These are phyloP conservation scores for Kwoniella sp. DNA, from an alignment of 768 basidiomycete species.

Conservation along the genomic window DNA sequence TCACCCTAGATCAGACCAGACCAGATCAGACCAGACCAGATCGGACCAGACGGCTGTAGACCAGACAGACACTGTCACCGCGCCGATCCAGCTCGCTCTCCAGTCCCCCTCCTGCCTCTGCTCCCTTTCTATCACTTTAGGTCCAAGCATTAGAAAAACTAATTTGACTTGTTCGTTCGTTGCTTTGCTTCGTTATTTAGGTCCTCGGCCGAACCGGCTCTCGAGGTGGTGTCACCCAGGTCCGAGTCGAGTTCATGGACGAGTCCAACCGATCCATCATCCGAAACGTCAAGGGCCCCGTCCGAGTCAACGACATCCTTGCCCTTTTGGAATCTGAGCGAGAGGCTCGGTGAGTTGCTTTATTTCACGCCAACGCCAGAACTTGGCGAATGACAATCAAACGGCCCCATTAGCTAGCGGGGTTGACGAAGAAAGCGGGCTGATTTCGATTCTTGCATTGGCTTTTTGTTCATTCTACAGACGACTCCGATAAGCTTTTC, in stretches of 20 bases:
- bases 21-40: neutral
- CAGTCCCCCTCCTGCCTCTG: neutral
- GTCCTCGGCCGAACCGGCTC: slow-evolving; percentile 98
- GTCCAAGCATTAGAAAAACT: no score
- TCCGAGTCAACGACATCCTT: slow-evolving; percentile 92
- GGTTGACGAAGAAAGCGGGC: neutral
- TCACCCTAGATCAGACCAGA: neutral
- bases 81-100: no score
- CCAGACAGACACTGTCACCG: neutral
- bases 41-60: neutral
- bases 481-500: slow-evolving; percentile 36
- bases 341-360: slow-evolving; percentile 85
- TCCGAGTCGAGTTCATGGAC: slow-evolving; percentile 99
- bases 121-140: no score
- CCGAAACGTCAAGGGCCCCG: slow-evolving; percentile 98
- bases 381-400: no score
- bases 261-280: slow-evolving; percentile 93
- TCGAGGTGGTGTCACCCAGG: slow-evolving; percentile 98
- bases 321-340: slow-evolving; percentile 97
- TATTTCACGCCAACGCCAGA: no score
- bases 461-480: slow-evolving; percentile 3
- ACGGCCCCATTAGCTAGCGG: no score
- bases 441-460: neutral
- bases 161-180: no score
- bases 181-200: no score